Percentiles rank a stretch among this genome's conserved stretches.
Conservation (phyloP, 768 basidiomycete species). For the Suillus alpinus region DNA sequence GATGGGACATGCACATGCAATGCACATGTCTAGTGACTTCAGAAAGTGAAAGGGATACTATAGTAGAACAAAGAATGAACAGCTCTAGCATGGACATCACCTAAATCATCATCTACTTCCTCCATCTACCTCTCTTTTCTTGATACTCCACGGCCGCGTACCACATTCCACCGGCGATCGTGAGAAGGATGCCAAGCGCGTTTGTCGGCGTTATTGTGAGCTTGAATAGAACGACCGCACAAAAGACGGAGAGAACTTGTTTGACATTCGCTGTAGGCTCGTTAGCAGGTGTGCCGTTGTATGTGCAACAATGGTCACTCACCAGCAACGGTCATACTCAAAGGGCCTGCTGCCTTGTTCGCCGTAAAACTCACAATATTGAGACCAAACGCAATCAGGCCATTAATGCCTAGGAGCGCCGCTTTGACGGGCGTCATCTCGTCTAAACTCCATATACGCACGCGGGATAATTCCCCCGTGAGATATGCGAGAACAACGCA, state of each 20-base stretch:
- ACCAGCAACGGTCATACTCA: slow-evolving; percentile 92
- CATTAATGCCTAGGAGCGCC: slow-evolving; percentile 69
- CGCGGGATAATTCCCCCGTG: slow-evolving; percentile 75
- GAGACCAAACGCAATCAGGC: slow-evolving; percentile 83
- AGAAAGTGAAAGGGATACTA: background rate
- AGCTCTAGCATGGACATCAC: background rate
- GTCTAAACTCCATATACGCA: slow-evolving; percentile 45
- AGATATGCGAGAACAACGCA: slow-evolving; percentile 74
- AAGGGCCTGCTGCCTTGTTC: slow-evolving; percentile 86
- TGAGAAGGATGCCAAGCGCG: slow-evolving; percentile 77
- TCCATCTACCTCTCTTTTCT: slow-evolving; percentile 37
- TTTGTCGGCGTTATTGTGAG: slow-evolving; percentile 79
- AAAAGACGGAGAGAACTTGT: slow-evolving; percentile 86
- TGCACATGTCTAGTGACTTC: background rate
- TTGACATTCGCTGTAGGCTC: slow-evolving; percentile 75
- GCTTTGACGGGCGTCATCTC: slow-evolving; percentile 41
- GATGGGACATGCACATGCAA: background rate
- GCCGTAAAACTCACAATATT: slow-evolving; percentile 95
- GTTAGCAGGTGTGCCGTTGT: slow-evolving; percentile 4
- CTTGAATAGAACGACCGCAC: slow-evolving; percentile 82
- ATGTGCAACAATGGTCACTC: slow-evolving; percentile 21
- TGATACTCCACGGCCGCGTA: slow-evolving; percentile 67
- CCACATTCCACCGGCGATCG: slow-evolving; percentile 82
- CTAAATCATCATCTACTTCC: background rate
- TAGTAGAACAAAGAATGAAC: background rate